Percentiles rank a stretch among this genome's conserved stretches.
Evolutionary conservation across 2,329 filamentous ascomycete genomes (phyloP).

Genomic region (Aureobasidium sp.): DNA sequence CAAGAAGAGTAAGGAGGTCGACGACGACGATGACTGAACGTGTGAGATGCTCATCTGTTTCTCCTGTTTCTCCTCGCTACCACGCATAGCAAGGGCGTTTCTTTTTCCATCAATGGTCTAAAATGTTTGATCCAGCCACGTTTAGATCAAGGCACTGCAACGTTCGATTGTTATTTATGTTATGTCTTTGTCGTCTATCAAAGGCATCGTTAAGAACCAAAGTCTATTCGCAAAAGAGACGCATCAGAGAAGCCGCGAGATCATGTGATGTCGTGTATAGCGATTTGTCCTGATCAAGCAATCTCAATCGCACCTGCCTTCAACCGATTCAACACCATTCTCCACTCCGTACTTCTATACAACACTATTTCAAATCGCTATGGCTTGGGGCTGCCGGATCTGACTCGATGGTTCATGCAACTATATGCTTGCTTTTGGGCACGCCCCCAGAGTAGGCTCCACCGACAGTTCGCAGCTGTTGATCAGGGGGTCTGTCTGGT

Average conservation of each 20-base stretch:
- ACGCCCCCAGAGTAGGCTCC: background rate
- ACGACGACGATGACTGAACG: conserved; percentile 5
- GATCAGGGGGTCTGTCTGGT: background rate
- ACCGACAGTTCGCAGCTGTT: background rate
- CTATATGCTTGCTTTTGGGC: background rate
- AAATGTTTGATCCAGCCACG: background rate
- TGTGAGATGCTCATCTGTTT: background rate
- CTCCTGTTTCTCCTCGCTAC: background rate
- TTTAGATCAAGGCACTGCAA: conserved; percentile 25
- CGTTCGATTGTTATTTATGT: background rate
- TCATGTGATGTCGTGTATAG: background rate
- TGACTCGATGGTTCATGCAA: background rate
- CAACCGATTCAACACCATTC: no score
- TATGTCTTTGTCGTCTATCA: background rate
- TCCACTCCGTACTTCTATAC: background rate
- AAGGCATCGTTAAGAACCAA: background rate
- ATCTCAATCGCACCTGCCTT: background rate
- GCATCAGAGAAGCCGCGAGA: background rate
- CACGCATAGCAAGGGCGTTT: conserved; percentile 1
- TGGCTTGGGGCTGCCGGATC: background rate
- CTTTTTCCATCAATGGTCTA: background rate
- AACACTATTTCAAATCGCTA: background rate
- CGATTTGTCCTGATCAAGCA: background rate
- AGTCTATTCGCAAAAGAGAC: background rate
- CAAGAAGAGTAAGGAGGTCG: conserved; percentile 2